Evolutionary conservation across 345 rosid genomes (phyloP), one percentile per base, ranked within the genome.

Genomic region (Dovyalis caffra): DNA sequence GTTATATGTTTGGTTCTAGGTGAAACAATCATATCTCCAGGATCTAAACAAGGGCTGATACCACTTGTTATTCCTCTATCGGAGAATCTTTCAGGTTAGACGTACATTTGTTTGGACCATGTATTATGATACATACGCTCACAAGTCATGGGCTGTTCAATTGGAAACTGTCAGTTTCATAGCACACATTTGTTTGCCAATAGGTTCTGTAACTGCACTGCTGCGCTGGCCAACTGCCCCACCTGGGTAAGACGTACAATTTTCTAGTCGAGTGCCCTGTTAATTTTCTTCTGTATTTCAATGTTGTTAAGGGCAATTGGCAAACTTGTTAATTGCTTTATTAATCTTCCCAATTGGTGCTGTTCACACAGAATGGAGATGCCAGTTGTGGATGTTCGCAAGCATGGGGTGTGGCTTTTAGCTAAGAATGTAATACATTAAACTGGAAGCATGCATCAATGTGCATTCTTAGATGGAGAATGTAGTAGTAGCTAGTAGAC

Each of bases 201-300:
- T 79, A 92, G 98, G 97, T 76, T 77, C 88, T 64, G 74, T 89
- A 67, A 90, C 94, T 77, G 97, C 94, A 31, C 76, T 94, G 85
- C 80, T 94, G 80, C 85, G 96, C 75, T 92, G 96, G 97, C 98
- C 98, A 77, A 92, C 96, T 49, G 96, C 98, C 83, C 94, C 96
- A 79, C 79, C 89, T 26, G 94, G 93, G 97, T 94, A 83, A 81
- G 87, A 77, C 43, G 66, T 65, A 34, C 0, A 45, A 3, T 33
- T 47, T 71, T 43, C 23, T 70, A 10, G 45, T 9, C 43, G 34
- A 28, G 34, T 74, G 28, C 49, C 56, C 21, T 15, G 26, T 29
- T 67, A n/a, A 43, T 15, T 40, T 74, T 75, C 49, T 16, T 66
- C 60, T 62, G 64, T 35, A 71, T 69, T 75, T 66, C 18, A 6